Percentiles rank a stretch among this genome's conserved stretches.
Evolutionary conservation across 306 rosid species (phyloP).

Genomic region (Vicia faba): DNA sequence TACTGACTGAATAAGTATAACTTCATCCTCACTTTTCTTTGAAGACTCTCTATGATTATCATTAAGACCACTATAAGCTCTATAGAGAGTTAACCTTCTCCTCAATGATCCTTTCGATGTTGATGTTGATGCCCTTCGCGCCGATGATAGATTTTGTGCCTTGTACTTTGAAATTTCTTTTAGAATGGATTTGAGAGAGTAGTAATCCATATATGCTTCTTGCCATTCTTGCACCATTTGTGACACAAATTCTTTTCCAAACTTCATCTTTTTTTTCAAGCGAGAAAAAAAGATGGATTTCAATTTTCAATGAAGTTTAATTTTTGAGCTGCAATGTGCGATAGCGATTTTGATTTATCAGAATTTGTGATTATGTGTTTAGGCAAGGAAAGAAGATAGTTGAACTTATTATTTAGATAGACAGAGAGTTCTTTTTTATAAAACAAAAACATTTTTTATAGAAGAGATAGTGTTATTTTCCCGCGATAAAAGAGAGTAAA

Average conservation of each 20-base stretch:
- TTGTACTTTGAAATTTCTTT: conserved; percentile 39
- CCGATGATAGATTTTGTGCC: conserved; percentile 23
- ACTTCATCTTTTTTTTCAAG: conserved; percentile 56
- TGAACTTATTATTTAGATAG: no score
- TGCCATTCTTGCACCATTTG: conserved; percentile 89
- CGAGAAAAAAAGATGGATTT: not conserved
- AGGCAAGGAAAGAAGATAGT: no score
- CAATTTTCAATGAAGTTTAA: conserved; percentile 15
- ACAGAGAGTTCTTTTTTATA: no score
- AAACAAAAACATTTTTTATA: no score
- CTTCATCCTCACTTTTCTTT: conserved; percentile 56
- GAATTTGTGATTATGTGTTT: no score
- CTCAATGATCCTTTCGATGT: conserved; percentile 51
- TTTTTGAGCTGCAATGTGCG: not conserved
- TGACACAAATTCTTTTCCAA: conserved; percentile 68
- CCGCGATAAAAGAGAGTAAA: no score
- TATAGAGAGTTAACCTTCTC: conserved; percentile 58
- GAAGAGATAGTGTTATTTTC: no score
- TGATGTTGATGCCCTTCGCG: conserved; percentile 45
- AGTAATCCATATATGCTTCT: conserved; percentile 74
- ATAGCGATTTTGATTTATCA: no score
- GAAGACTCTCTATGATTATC: conserved; percentile 43
- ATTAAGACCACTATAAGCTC: conserved; percentile 75
- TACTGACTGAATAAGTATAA: conserved; percentile 48
- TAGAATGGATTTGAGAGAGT: conserved; percentile 50